Evolutionary conservation across 169 alveolate species (phyloP).

Genomic region (Plasmodium fragile): DNA sequence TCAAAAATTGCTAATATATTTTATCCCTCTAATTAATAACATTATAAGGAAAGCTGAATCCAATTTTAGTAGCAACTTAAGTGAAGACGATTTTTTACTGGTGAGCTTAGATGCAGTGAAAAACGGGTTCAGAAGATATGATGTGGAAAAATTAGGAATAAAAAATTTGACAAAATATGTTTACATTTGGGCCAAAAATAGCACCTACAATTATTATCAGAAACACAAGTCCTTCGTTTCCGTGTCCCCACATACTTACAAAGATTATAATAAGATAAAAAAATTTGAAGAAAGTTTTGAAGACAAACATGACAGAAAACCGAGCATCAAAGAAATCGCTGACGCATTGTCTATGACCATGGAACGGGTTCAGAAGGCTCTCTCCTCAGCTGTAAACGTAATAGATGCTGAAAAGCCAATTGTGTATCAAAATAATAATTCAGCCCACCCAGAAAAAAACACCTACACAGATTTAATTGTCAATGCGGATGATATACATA

Average conservation of each 20-base stretch:
- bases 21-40: conserved; percentile 60
- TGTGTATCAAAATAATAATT: conserved; percentile 36
- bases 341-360: conserved; percentile 28
- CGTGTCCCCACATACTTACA: conserved; percentile 62
- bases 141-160: conserved; percentile 65
- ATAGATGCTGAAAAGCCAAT: conserved; percentile 74
- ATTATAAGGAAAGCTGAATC: conserved; percentile 42
- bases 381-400: conserved; percentile 37
- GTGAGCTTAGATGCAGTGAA: conserved; percentile 74
- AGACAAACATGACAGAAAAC: conserved; percentile 61
- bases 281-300: conserved; percentile 58
- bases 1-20: conserved; percentile 42
- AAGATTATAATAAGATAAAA: conserved; percentile 56
- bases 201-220: conserved; percentile 74
- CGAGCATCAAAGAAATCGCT: conserved; percentile 58
- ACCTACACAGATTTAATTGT: conserved; percentile 73
- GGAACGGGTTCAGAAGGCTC: conserved; percentile 48
- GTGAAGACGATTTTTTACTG: conserved; percentile 70
- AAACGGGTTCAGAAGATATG: conserved; percentile 76
- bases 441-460: conserved; percentile 64
- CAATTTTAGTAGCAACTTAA: conserved; percentile 66
- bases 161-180: conserved; percentile 71
- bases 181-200: conserved; percentile 73
- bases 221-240: conserved; percentile 70
- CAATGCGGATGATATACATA: conserved; percentile 74